A percentile compares a stretch with the other conserved stretches of the same genome.
These are phyloP conservation scores for Cryptomeria japonica DNA, from an alignment of 75 land plant species.

Conservation along the genomic window DNA sequence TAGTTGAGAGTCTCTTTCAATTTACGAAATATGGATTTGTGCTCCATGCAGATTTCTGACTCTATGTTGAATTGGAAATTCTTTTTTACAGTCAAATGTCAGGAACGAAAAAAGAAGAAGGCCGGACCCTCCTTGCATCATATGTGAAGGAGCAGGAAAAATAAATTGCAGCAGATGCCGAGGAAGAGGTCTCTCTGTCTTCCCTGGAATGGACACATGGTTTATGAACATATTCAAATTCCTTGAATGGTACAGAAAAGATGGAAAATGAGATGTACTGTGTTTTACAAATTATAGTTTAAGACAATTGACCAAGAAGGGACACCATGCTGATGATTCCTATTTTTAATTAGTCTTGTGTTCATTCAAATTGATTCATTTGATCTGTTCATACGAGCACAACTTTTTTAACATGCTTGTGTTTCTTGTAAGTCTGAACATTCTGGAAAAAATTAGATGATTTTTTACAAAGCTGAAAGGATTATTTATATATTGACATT, in stretches of 20 bases:
- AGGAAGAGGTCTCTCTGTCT: slow-evolving; percentile 22
- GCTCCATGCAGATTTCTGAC: too few species aligned
- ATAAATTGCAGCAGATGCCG: slow-evolving; percentile 28
- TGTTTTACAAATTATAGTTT: neutral
- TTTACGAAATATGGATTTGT: too few species aligned
- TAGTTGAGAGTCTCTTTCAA: too few species aligned
- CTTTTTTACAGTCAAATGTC: too few species aligned
- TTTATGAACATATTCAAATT: neutral
- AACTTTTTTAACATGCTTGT: neutral
- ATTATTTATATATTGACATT: neutral
- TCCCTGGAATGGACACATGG: slow-evolving; percentile 5
- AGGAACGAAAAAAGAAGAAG: neutral
- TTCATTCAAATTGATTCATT: neutral
- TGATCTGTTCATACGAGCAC: neutral
- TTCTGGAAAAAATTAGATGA: neutral
- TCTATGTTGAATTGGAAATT: too few species aligned
- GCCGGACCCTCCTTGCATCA: slow-evolving; percentile 38
- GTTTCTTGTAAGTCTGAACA: neutral
- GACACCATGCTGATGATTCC: neutral
- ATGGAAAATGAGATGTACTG: neutral
- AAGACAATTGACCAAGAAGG: too few species aligned
- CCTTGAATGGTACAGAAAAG: neutral
- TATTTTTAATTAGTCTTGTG: neutral
- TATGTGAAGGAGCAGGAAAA: slow-evolving; percentile 30
- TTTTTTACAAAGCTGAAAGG: neutral